Evolutionary conservation across 257 asterid species (phyloP).

Genomic region (Solanum sparsipilum): DNA sequence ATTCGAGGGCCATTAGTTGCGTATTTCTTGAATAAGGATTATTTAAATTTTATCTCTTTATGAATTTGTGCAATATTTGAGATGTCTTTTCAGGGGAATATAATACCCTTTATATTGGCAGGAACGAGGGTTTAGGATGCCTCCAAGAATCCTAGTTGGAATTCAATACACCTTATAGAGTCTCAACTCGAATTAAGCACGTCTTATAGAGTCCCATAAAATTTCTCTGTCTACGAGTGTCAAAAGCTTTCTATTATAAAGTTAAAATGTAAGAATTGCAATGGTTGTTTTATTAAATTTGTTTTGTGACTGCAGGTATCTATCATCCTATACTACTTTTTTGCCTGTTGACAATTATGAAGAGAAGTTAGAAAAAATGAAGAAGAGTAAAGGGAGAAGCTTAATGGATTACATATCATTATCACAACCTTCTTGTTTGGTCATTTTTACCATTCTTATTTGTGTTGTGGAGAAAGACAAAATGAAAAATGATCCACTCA

Average conservation of each 20-base stretch:
- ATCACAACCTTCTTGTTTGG: constrained; percentile 34
- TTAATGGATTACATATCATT: constrained; percentile 8
- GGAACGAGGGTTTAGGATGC: background rate
- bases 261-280: background rate
- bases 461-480: constrained; percentile 36
- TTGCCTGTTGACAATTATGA: constrained; percentile 10
- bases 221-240: background rate
- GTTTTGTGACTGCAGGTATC: constrained; percentile 29
- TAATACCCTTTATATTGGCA: background rate
- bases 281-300: background rate
- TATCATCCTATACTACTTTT: constrained; percentile 39
- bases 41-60: background rate
- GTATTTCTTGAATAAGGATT: background rate
- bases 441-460: constrained; percentile 27
- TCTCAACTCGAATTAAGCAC: background rate
- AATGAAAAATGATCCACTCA: constrained; percentile 39
- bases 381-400: background rate
- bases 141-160: background rate
- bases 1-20: too few relatives aligned
- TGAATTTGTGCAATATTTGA: too few relatives aligned
- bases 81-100: too few relatives aligned
- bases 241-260: background rate
- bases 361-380: background rate
- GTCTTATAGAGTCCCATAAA: too few relatives aligned
- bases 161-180: background rate